These are phyloP conservation scores for Fraxinus cuspidata DNA, from an alignment of 257 asterid species.

Conservation along the genomic window DNA sequence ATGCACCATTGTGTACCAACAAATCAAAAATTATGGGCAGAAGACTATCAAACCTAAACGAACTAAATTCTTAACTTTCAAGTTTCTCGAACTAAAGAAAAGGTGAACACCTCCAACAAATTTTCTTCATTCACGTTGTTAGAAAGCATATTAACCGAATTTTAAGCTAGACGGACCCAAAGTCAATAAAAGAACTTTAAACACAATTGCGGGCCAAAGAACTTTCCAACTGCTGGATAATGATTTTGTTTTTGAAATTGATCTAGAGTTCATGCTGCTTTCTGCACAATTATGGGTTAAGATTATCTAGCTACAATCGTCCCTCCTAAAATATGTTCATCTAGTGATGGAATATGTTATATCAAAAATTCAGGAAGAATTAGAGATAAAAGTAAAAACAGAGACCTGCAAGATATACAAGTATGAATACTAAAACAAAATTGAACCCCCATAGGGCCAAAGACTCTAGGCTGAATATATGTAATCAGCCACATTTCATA, in stretches of 20 bases:
- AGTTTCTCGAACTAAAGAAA: too few species aligned
- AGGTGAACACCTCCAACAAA: neutral
- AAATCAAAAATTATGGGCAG: neutral
- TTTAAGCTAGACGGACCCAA: neutral
- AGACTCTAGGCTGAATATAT: neutral
- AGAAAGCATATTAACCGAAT: neutral
- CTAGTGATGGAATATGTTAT: neutral
- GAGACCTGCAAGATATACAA: neutral
- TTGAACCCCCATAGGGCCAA: neutral
- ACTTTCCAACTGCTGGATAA: neutral
- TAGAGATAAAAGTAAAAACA: neutral
- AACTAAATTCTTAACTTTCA: neutral
- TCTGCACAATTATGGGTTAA: neutral
- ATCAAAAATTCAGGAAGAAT: neutral
- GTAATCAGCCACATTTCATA: neutral
- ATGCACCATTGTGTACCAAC: too few species aligned
- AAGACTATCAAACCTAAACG: neutral
- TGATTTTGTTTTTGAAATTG: neutral
- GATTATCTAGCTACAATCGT: neutral
- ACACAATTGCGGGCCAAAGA: too few species aligned
- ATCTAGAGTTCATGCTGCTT: neutral
- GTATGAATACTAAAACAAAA: neutral
- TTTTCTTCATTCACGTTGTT: neutral
- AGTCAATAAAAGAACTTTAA: neutral
- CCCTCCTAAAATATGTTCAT: neutral